Evolutionary conservation across 2,329 filamentous ascomycete genomes (phyloP).

Genomic region (Oidium heveae): DNA sequence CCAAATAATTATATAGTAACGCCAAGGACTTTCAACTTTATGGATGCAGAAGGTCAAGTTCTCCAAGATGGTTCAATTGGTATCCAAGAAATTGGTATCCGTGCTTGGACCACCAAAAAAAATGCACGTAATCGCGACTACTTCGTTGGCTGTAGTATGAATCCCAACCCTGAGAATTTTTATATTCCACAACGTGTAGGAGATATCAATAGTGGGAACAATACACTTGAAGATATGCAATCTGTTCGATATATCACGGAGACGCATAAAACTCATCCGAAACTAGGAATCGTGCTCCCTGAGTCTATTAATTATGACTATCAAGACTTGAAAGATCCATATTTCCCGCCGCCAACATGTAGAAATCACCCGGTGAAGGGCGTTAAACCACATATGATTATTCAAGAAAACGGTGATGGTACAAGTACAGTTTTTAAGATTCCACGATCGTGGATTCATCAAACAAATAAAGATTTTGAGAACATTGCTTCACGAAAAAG

Average conservation of each 20-base stretch:
- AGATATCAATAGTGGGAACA: conserved; percentile 10
- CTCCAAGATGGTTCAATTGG: neutral
- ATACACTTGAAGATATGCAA: conserved; percentile 9
- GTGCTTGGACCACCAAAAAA: conserved; percentile 2
- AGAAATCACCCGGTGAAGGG: conserved; percentile 1
- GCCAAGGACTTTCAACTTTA: neutral
- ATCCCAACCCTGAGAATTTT: conserved; percentile 10
- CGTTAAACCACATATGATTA: neutral
- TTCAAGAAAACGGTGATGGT: conserved; percentile 1
- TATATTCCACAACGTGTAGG: conserved; percentile 10
- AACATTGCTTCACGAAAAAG: neutral
- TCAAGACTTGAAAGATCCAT: conserved; percentile 2
- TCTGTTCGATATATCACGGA: conserved; percentile 7
- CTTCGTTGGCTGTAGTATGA: conserved; percentile 8
- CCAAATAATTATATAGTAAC: conserved; percentile 1
- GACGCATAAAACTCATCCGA: conserved; percentile 8
- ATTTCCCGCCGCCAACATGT: conserved; percentile 3
- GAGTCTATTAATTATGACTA: conserved; percentile 7
- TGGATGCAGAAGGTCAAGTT: conserved; percentile 1
- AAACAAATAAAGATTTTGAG: neutral
- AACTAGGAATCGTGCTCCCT: conserved; percentile 8
- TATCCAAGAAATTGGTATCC: conserved; percentile 1
- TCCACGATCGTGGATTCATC: conserved; percentile 1
- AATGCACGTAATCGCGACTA: conserved; percentile 1
- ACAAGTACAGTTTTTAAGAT: neutral